phyloP scores from a whole-genome alignment of 768 basidiomycete species.

The Mycena latifolia region DNA sequence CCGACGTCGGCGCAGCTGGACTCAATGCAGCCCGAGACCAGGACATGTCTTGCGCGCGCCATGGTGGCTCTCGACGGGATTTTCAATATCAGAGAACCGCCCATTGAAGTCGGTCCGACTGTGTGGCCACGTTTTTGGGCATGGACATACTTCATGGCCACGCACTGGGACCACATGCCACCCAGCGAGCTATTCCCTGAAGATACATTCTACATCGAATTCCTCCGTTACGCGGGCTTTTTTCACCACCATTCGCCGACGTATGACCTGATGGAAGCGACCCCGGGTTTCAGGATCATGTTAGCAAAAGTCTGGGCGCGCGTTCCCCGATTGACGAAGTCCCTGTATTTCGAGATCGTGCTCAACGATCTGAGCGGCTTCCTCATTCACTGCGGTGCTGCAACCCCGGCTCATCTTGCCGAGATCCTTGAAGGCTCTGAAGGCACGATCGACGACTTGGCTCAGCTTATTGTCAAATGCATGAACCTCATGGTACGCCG shows the following conservation, averaged over 20 bases:
- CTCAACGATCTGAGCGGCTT: background rate
- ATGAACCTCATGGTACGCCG: background rate
- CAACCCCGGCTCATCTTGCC: background rate
- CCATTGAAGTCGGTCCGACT: background rate
- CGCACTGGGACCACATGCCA: background rate
- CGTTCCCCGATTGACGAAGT: background rate
- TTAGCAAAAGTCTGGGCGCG: background rate
- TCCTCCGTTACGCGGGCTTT: background rate
- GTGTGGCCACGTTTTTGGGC: background rate
- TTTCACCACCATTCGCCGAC: background rate
- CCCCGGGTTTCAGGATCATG: background rate
- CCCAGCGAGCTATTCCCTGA: background rate
- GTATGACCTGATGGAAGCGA: background rate
- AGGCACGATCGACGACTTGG: background rate
- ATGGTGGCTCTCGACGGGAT: background rate
- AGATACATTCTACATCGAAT: background rate
- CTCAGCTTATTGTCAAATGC: background rate
- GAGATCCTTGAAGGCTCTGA: background rate
- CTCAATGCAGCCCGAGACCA: background rate
- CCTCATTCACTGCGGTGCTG: background rate
- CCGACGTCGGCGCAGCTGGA: background rate
- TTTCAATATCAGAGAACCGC: background rate
- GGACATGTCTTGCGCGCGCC: background rate
- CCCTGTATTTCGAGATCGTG: background rate
- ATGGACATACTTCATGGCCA: background rate